These are phyloP conservation scores for Cryomyces minteri DNA, from an alignment of 495 filamentous ascomycete genomes.

Conservation along the genomic window DNA sequence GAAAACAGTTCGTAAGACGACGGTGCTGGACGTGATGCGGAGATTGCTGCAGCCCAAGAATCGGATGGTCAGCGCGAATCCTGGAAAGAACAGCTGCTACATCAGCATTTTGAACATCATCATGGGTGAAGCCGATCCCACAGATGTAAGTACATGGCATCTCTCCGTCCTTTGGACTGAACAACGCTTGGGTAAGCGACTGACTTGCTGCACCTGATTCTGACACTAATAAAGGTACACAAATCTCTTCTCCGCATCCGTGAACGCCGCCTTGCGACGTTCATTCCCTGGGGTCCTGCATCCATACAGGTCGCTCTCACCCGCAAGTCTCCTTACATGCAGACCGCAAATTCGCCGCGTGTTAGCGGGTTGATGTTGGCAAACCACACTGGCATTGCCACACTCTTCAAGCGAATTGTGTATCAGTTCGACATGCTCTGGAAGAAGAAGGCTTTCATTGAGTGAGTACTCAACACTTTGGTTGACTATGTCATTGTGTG, in stretches of 20 bases:
- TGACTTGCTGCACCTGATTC: too few relatives aligned
- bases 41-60: constrained; percentile 93
- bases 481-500: too few relatives aligned
- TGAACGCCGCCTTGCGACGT: constrained; percentile 82
- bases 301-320: constrained; percentile 94
- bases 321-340: constrained; percentile 87
- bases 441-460: constrained; percentile 92
- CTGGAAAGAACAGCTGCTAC: constrained; percentile 93
- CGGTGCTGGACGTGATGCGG: constrained; percentile 93
- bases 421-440: constrained; percentile 78
- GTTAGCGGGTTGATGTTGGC: constrained; percentile 95
- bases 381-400: constrained; percentile 94
- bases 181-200: too few relatives aligned
- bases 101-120: constrained; percentile 98
- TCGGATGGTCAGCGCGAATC: constrained; percentile 92
- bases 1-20: constrained; percentile 93
- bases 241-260: constrained; percentile 94
- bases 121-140: constrained; percentile 92
- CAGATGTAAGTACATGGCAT: constrained; percentile 39
- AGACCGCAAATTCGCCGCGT: constrained; percentile 49
- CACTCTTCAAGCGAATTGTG: constrained; percentile 86
- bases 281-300: constrained; percentile 98
- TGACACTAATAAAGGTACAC: constrained; percentile 36
- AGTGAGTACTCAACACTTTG: constrained; percentile 13
- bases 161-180: not conserved